Conservation (phyloP, 1,284 basidiomycete species). For the Leucoagaricus sp. region DNA sequence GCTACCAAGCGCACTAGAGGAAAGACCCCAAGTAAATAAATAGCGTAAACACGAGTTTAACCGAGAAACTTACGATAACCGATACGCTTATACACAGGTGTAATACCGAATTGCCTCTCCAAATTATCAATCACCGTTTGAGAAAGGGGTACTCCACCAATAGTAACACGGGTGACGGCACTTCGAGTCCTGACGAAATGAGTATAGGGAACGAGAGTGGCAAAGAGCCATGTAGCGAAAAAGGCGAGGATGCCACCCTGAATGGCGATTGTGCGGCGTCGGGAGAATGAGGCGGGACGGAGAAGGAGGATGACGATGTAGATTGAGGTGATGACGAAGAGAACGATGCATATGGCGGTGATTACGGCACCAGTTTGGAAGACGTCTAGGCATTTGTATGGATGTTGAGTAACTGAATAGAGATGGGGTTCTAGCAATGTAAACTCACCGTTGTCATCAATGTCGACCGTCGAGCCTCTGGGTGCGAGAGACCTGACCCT, state of each 20-base stretch:
- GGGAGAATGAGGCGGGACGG: constrained; percentile 25
- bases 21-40: no score
- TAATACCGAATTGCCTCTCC: constrained; percentile 41
- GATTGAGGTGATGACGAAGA: constrained; percentile 37
- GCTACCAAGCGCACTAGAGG: constrained; percentile 18
- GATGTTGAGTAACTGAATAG: background rate
- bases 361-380: constrained; percentile 46
- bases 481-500: constrained; percentile 31
- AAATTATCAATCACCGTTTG: constrained; percentile 37
- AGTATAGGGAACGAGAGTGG: constrained; percentile 52
- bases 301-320: constrained; percentile 29
- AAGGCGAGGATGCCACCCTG: constrained; percentile 45
- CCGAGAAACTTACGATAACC: constrained; percentile 43
- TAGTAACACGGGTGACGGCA: constrained; percentile 45
- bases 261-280: constrained; percentile 27
- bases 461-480: constrained; percentile 28
- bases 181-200: constrained; percentile 50
- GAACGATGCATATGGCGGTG: constrained; percentile 41
- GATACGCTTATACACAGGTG: constrained; percentile 48
- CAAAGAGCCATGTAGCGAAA: constrained; percentile 52
- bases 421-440: background rate
- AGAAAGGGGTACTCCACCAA: constrained; percentile 41
- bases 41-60: background rate
- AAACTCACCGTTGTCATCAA: constrained; percentile 34
- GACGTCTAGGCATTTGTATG: constrained; percentile 36